A percentile compares a stretch with the other conserved stretches of the same genome.
Evolutionary conservation across 1,284 basidiomycete species (phyloP).

Genomic region (Ceratobasidium theobromae): DNA sequence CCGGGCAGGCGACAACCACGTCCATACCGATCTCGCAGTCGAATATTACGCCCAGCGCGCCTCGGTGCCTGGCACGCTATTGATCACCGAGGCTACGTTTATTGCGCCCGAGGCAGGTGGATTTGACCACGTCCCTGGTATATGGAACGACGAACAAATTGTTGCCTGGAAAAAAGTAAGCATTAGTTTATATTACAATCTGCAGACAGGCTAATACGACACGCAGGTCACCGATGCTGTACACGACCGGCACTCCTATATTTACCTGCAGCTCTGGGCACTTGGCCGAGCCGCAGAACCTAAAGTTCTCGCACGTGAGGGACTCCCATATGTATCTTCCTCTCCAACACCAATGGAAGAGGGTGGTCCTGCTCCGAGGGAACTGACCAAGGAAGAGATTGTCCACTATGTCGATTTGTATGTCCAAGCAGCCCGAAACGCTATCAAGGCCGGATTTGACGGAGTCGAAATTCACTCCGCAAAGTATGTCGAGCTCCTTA

Average conservation of each 20-base stretch:
- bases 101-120: conserved; percentile 35
- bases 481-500: background rate
- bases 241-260: conserved; percentile 44
- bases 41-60: conserved; percentile 41
- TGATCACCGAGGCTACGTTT: conserved; percentile 42
- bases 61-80: conserved; percentile 36
- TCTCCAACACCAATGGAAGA: conserved; percentile 39
- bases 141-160: conserved; percentile 39
- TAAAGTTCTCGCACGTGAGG: conserved; percentile 35
- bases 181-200: background rate
- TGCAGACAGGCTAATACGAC: background rate
- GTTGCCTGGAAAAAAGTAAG: conserved; percentile 39
- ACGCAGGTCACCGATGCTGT: conserved; percentile 42
- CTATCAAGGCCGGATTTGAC: conserved; percentile 50
- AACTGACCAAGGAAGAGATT: conserved; percentile 39
- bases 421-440: conserved; percentile 45
- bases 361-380: conserved; percentile 27
- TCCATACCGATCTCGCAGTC: conserved; percentile 39
- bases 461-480: conserved; percentile 50
- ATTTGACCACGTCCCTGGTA: conserved; percentile 37
- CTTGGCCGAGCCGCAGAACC: conserved; percentile 42
- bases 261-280: conserved; percentile 47
- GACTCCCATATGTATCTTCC: conserved; percentile 40
- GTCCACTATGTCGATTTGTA: conserved; percentile 44
- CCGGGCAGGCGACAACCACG: conserved; percentile 42